Percentiles rank a stretch among this genome's conserved stretches.
phyloP scores from a whole-genome alignment of 2,329 filamentous ascomycete species.

The Tolypocladium ophioglossoides region DNA sequence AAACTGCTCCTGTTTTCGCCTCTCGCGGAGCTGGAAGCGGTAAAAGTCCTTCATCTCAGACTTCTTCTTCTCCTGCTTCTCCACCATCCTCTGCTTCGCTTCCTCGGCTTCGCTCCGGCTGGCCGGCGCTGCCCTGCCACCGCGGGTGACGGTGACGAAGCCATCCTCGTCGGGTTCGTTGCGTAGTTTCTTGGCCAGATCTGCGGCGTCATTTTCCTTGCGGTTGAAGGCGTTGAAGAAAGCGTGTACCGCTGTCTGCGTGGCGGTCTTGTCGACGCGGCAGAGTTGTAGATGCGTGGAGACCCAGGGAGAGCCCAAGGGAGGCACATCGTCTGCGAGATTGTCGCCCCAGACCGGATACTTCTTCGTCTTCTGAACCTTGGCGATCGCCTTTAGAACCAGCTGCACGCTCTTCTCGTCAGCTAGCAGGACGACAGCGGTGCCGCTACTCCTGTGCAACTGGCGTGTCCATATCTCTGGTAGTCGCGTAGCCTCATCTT shows the following conservation, averaged over 20 bases:
- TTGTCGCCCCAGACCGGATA: constrained; percentile 60
- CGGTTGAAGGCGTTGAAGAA: constrained; percentile 77
- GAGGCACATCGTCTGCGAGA: constrained; percentile 41
- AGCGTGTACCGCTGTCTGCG: constrained; percentile 69
- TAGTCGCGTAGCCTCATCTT: constrained; percentile 50
- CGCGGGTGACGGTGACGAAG: constrained; percentile 82
- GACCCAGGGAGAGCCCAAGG: constrained; percentile 46
- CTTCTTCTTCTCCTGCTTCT: constrained; percentile 53
- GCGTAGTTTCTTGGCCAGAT: constrained; percentile 52
- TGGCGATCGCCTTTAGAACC: constrained; percentile 64
- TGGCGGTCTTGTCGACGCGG: constrained; percentile 54
- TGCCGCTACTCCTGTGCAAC: constrained; percentile 62
- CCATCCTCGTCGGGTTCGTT: constrained; percentile 88
- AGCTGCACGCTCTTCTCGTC: constrained; percentile 70
- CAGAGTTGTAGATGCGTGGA: constrained; percentile 59
- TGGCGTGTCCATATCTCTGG: constrained; percentile 65
- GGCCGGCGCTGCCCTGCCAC: constrained; percentile 64
- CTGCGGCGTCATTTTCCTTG: constrained; percentile 55
- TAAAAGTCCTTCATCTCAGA: constrained; percentile 66
- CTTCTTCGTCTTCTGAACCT: constrained; percentile 47
- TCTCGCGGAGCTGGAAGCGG: constrained; percentile 71
- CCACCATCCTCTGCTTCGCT: constrained; percentile 45
- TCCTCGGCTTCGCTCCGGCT: constrained; percentile 60
- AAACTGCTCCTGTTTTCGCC: constrained; percentile 63
- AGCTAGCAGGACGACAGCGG: constrained; percentile 73